phyloP scores from a whole-genome alignment of 495 filamentous ascomycete species.

The Penicillium egyptiacum region DNA sequence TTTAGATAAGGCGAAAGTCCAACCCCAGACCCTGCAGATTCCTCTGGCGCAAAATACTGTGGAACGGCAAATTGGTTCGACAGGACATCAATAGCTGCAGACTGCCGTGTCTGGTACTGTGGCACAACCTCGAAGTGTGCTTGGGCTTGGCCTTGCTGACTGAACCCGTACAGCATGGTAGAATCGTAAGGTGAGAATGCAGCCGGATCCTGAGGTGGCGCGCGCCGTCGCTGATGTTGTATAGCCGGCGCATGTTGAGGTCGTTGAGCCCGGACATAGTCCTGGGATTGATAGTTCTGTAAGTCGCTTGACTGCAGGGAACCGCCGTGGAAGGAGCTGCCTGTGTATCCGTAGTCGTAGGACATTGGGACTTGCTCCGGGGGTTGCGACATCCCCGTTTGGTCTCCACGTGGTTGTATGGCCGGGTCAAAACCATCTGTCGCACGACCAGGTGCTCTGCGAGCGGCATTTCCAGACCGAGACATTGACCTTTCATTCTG shows the following conservation, averaged over 20 bases:
- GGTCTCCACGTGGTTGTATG: slow-evolving; percentile 41
- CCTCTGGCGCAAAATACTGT: slow-evolving; percentile 75
- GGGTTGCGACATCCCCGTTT: slow-evolving; percentile 35
- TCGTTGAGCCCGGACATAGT: slow-evolving; percentile 35
- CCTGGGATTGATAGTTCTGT: slow-evolving; percentile 41
- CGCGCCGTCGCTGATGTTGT: slow-evolving; percentile 18
- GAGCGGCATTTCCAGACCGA: slow-evolving; percentile 25
- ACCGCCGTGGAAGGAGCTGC: slow-evolving; percentile 37
- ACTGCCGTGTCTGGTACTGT: slow-evolving; percentile 74
- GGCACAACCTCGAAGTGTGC: slow-evolving; percentile 75
- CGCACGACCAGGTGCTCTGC: slow-evolving; percentile 23
- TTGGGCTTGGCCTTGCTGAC: slow-evolving; percentile 63
- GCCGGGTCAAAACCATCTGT: slow-evolving; percentile 39
- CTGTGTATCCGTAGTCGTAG: slow-evolving; percentile 49
- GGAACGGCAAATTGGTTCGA: slow-evolving; percentile 65
- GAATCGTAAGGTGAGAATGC: slow-evolving; percentile 51
- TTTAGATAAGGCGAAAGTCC: slow-evolving; percentile 53
- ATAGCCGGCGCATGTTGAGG: slow-evolving; percentile 27
- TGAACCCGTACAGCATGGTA: slow-evolving; percentile 78
- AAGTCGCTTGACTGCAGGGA: slow-evolving; percentile 46
- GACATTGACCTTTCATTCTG: slow-evolving; percentile 58
- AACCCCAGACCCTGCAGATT: slow-evolving; percentile 63
- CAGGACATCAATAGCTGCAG: slow-evolving; percentile 79
- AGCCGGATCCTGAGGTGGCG: slow-evolving; percentile 6
- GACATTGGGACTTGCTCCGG: slow-evolving; percentile 35